phyloP scores from a whole-genome alignment of 495 filamentous ascomycete genomes.

The Amphirosellinia nigrospora region DNA sequence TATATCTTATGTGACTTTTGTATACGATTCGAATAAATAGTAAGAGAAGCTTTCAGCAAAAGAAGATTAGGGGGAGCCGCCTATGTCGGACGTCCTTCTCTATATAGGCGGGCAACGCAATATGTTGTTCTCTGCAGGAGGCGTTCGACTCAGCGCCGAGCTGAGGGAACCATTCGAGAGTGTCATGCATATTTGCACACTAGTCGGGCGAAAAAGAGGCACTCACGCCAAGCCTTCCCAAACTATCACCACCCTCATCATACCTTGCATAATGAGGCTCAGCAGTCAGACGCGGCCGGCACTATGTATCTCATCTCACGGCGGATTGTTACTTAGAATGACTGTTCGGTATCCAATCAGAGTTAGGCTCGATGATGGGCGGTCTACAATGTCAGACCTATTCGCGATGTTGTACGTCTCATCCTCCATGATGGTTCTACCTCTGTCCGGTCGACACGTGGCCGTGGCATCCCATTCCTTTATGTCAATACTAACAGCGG shows the following conservation, averaged over 20 bases:
- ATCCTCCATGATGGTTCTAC: background rate
- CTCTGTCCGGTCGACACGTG: constrained; percentile 8
- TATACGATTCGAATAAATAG: background rate
- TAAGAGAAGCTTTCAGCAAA: background rate
- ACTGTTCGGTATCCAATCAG: constrained; percentile 7
- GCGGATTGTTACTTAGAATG: constrained; percentile 4
- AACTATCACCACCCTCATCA: background rate
- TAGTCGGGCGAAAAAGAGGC: background rate
- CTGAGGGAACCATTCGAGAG: background rate
- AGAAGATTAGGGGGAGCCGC: background rate
- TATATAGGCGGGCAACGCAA: background rate
- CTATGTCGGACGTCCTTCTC: background rate
- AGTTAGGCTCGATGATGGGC: background rate
- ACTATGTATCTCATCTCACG: background rate
- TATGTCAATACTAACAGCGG: background rate
- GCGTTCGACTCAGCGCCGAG: background rate
- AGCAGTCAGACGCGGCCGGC: background rate
- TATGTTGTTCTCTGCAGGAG: background rate
- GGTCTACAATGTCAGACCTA: background rate
- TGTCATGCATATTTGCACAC: constrained; percentile 2
- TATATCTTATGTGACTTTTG: background rate
- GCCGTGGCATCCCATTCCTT: background rate
- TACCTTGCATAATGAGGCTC: constrained; percentile 13
- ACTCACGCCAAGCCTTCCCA: background rate
- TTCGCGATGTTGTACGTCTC: too few relatives aligned